Evolutionary conservation across 257 asterid species (phyloP).

Genomic region (Solanum dulcamara): DNA sequence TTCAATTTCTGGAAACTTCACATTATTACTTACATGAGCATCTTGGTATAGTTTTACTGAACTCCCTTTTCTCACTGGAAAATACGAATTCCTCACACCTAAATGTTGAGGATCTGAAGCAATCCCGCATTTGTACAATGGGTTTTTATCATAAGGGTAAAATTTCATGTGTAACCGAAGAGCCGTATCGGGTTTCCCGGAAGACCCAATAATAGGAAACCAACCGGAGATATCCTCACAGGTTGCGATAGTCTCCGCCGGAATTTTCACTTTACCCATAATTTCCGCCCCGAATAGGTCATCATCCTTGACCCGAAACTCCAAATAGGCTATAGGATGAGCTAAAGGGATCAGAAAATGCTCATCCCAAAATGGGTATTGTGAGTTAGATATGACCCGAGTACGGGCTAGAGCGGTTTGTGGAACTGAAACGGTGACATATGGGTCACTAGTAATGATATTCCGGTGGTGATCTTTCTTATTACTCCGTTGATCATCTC

Average conservation of each 20-base stretch:
- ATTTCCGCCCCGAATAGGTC: constrained; percentile 63
- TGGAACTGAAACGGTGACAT: constrained; percentile 66
- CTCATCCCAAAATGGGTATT: constrained; percentile 70
- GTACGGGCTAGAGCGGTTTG: constrained; percentile 79
- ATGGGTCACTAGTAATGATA: constrained; percentile 79
- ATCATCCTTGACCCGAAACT: constrained; percentile 67
- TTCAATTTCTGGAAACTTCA: constrained; percentile 36
- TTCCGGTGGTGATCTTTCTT: constrained; percentile 44
- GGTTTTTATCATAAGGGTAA: constrained; percentile 33
- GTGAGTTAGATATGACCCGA: constrained; percentile 60
- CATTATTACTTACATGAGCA: constrained; percentile 42
- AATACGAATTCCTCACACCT: constrained; percentile 63
- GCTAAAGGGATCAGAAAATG: constrained; percentile 48
- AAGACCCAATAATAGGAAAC: constrained; percentile 31
- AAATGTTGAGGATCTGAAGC: constrained; percentile 45
- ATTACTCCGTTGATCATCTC: constrained; percentile 4
- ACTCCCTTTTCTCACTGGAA: constrained; percentile 70
- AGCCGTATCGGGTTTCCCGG: constrained; percentile 44
- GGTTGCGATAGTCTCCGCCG: constrained; percentile 32
- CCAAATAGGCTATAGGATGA: constrained; percentile 46
- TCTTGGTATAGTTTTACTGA: constrained; percentile 72
- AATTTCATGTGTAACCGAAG: constrained; percentile 40
- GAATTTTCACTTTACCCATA: constrained; percentile 51
- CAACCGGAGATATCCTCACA: constrained; percentile 47
- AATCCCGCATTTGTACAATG: constrained; percentile 50